Base-by-base conservation (phyloP, 768 basidiomycete species). In the Boletus vermiculosoides region DNA sequence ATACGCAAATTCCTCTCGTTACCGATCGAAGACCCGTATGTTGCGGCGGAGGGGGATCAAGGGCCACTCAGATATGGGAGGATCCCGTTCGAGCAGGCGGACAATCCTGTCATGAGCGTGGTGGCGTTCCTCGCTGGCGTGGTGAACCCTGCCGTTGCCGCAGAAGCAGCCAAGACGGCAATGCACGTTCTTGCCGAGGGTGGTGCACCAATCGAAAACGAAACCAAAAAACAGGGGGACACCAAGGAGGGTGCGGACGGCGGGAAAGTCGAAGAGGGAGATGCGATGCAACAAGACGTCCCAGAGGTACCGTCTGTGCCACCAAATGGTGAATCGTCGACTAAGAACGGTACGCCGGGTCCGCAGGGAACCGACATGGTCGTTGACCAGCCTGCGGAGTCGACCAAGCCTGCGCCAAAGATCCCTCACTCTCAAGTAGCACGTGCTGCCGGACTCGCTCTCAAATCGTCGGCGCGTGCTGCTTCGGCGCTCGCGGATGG, bases 71-170 rank as follows among this genome's bases (percentile, higher is more conserved):
- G 88, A 54, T 93, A 86, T 52, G 85, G 86, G 0, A 75, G 88
- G 16, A 80, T 97, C 52, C 96, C 96, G 0, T 97, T 98, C 69
- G 90, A 94, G 64, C 91, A 94, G 70, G 85, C 91, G 5, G 97
- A 99, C 67, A 98, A 98, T 67, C 97, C 97, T 0, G 93, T 99
- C 18, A 94, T 99, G 94, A 93, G 91, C 71, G 97, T 98, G 23
- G 95, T 98, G 20, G 94, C 97, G 2, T 98, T 98, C 77, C 79
- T 99, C 23, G 94, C 97, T 9, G 90, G 92, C 7, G 94, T 95
- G 11, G 89, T 98, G 8, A 86, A 85, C 11, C 93, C 94, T 0
- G 87, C 87, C 0, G 89, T 97, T 5, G 96, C 95, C 4, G 90
- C 93, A 0, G 94, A 94, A 57, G 96, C 95, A 1, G 97, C 97